phyloP scores from a whole-genome alignment of 1,284 basidiomycete species.

The Heterobasidion annosum region DNA sequence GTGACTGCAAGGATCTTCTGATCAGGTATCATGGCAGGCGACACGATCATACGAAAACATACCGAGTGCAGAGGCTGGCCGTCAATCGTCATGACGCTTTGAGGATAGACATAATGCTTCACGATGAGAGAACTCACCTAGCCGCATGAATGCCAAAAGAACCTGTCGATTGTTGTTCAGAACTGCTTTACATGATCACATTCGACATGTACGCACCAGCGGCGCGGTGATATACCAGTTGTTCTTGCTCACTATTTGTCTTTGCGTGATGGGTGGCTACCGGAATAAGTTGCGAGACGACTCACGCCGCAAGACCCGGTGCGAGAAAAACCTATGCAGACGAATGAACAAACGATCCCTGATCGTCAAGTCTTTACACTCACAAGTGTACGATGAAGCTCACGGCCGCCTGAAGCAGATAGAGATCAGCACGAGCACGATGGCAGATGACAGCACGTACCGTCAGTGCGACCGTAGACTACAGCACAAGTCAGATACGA shows the following conservation, averaged over 20 bases:
- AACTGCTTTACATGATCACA: not conserved
- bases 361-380: not conserved
- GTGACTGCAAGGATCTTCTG: constrained; percentile 13
- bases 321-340: constrained; percentile 22
- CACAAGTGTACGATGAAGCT: constrained; percentile 33
- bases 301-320: constrained; percentile 30
- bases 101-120: too few relatives aligned
- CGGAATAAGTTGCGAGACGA: not conserved
- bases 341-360: not conserved
- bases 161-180: constrained; percentile 13
- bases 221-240: constrained; percentile 29
- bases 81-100: too few relatives aligned
- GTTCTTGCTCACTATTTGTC: constrained; percentile 24
- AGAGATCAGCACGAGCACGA: not conserved
- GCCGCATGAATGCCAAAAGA: constrained; percentile 19
- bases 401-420: constrained; percentile 19
- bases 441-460: constrained; percentile 16
- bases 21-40: not conserved
- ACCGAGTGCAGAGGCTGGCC: constrained; percentile 2
- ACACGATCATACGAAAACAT: not conserved
- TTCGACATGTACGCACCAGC: constrained; percentile 19
- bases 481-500: not conserved
- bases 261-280: not conserved
- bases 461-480: constrained; percentile 39
- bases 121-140: constrained; percentile 14